Base-by-base conservation (phyloP, 1,284 basidiomycete genomes). In the Neonothopanus nambi region DNA sequence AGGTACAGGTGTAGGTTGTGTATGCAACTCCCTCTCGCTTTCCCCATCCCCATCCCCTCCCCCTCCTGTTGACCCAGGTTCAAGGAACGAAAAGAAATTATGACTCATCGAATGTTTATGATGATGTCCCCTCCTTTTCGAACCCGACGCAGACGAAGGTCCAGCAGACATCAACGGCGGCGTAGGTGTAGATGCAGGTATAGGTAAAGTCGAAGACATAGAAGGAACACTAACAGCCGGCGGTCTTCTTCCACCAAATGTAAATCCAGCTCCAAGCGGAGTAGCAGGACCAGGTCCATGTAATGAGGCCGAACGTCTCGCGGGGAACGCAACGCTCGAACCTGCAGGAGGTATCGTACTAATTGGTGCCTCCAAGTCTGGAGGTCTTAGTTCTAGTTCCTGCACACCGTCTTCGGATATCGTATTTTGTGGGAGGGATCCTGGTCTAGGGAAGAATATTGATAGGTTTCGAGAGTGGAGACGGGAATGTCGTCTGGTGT, bases 41-140 rank as follows among this genome's bases (percentile, higher is more conserved):
- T 47, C 40, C 9, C 49, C 54, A 52, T 24, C 20, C 4, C 20
- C 33, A 36, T 37, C 13, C 3, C 4, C 18, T 8, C n/a, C 15
- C 41, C 48, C 56, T 58, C 59, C 48, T 44, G 52, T 62, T 40
- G 61, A 58, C 3, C 76, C 78, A 15, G 87, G 87, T 59, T 91
- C 87, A 55, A 92, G 81, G 64, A 92, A 93, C 0, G 89, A 89
- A 73, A 96, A 96, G 71, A 96, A 94, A 66, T 92, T 94, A 70
- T 96, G 94, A 1, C 93, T 96, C 21, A 95, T 70, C 0, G 93
- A 97, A 69, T 96, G 94, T 65, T 93, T 91, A 65, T 97, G 95
- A 69, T 95, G 93, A 65, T 95, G 93, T 0, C 91, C 91, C 51
- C 88, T 75, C 35, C 88, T 77, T 20, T 77, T 66, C 15, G 70